These are phyloP conservation scores for Colletotrichum limetticola DNA, from an alignment of 2,329 filamentous ascomycete species.

Conservation along the genomic window DNA sequence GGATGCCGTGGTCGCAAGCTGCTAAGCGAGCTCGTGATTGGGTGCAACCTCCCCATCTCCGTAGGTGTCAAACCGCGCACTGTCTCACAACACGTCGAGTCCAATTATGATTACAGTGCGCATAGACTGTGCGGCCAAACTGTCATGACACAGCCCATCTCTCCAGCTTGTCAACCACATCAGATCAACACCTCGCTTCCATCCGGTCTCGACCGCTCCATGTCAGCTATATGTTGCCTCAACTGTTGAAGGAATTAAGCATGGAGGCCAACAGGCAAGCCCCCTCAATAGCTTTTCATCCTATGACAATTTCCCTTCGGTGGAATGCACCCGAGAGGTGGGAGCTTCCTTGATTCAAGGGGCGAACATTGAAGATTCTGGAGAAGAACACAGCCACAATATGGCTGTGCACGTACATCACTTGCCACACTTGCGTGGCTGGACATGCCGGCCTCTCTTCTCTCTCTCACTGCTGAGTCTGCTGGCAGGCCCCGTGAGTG, in stretches of 20 bases:
- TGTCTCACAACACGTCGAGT: neutral
- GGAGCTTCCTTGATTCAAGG: neutral
- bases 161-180: constrained; percentile 2
- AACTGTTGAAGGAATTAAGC: neutral
- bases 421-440: constrained; percentile 16
- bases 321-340: constrained; percentile 16
- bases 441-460: neutral
- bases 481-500: neutral
- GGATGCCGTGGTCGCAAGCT: constrained; percentile 19
- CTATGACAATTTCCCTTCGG: neutral
- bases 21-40: constrained; percentile 14
- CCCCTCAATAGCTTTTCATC: neutral
- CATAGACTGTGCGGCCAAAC: neutral
- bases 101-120: neutral
- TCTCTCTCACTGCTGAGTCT: neutral
- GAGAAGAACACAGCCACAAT: constrained; percentile 29
- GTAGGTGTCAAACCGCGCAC: neutral
- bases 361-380: neutral
- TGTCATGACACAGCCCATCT: neutral
- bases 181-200: neutral
- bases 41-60: neutral
- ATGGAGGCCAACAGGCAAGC: neutral
- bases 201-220: neutral
- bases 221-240: neutral
- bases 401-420: constrained; percentile 17